Evolutionary conservation across 78 protist genomes (phyloP).

Genomic region (Tieghemostelium lacteum): DNA sequence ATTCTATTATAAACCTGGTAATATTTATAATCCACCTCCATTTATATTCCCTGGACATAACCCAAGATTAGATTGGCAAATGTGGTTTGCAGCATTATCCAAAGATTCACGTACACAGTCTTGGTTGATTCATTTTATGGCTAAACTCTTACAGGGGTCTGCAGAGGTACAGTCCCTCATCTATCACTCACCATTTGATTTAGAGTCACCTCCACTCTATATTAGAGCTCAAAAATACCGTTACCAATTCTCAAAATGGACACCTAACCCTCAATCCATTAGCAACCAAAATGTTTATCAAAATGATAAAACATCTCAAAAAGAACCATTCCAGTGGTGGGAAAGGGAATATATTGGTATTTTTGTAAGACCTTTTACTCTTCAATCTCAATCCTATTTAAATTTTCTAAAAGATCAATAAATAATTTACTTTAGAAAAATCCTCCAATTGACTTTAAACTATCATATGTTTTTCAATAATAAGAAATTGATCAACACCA

Average conservation of each 20-base stretch:
- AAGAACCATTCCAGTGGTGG: no score
- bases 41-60: slow-evolving; percentile 85
- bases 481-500: no score
- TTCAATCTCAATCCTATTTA: slow-evolving; percentile 10
- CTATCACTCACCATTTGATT: slow-evolving; percentile 38
- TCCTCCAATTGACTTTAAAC: no score
- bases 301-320: background rate
- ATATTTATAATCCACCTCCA: slow-evolving; percentile 44
- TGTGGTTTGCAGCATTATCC: slow-evolving; percentile 88
- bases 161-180: slow-evolving; percentile 34
- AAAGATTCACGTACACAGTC: slow-evolving; percentile 26
- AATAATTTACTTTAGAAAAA: no score
- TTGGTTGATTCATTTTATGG: slow-evolving; percentile 77
- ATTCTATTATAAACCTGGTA: slow-evolving; percentile 77
- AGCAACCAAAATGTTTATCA: background rate
- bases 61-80: slow-evolving; percentile 91
- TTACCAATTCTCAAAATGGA: slow-evolving; percentile 52
- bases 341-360: slow-evolving; percentile 2
- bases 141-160: slow-evolving; percentile 32
- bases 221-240: slow-evolving; percentile 52
- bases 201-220: slow-evolving; percentile 30
- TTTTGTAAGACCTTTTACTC: slow-evolving; percentile 37
- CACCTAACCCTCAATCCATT: background rate
- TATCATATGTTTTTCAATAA: no score
- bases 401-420: background rate